phyloP scores from a whole-genome alignment of 2,329 filamentous ascomycete species.

The Eutypa lata region DNA sequence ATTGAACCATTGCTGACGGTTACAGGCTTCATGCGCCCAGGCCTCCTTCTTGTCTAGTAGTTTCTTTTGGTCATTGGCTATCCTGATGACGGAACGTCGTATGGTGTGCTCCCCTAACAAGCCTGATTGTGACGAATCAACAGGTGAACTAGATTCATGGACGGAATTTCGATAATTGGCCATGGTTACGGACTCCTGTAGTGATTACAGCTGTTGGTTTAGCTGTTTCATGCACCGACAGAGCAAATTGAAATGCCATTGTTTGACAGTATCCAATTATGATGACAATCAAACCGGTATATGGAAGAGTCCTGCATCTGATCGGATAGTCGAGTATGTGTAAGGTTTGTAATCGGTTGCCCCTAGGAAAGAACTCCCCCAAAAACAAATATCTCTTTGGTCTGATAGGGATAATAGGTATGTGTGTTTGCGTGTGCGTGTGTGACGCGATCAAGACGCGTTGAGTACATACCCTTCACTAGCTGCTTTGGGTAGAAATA shows the following conservation, averaged over 20 bases:
- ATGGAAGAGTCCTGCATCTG: too few species aligned
- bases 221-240: neutral
- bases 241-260: neutral
- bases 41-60: slow-evolving; percentile 44
- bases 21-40: slow-evolving; percentile 27
- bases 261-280: neutral
- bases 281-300: too few species aligned
- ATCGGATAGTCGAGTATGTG: too few species aligned
- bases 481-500: neutral
- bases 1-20: slow-evolving; percentile 22
- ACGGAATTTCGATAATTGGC: neutral
- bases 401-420: too few species aligned
- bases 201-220: too few species aligned
- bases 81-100: slow-evolving; percentile 37
- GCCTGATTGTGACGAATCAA: slow-evolving; percentile 13
- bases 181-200: neutral
- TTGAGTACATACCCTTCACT: neutral
- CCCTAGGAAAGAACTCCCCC: too few species aligned
- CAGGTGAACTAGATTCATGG: slow-evolving; percentile 7
- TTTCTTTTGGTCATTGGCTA: slow-evolving; percentile 45
- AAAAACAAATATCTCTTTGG: too few species aligned
- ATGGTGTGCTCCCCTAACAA: slow-evolving; percentile 33
- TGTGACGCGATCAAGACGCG: neutral
- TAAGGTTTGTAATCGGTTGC: too few species aligned
- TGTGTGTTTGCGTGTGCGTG: too few species aligned